Evolutionary conservation across 768 basidiomycete species (phyloP).

Genomic region (Rhodotorula taiwanensis): DNA sequence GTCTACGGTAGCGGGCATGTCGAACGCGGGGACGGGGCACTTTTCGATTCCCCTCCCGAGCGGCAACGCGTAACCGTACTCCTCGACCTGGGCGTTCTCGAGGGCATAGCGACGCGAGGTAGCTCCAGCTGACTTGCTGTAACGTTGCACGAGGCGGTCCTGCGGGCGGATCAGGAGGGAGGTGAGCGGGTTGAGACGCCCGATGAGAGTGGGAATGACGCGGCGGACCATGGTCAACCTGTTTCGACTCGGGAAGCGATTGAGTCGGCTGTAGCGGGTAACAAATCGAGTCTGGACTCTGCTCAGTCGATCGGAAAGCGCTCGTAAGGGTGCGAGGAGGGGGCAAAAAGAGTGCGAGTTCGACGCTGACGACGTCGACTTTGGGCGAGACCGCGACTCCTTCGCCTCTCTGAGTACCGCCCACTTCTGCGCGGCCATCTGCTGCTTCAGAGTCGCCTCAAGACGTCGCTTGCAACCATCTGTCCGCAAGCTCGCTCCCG

Average conservation of each 20-base stretch:
- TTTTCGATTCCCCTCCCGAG: constrained; percentile 34
- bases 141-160: constrained; percentile 33
- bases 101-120: not conserved
- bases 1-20: constrained; percentile 27
- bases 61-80: constrained; percentile 36
- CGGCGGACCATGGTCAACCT: not conserved
- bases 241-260: too few species aligned
- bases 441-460: too few species aligned
- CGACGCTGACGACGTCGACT: too few species aligned
- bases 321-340: too few species aligned
- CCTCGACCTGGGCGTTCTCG: constrained; percentile 6
- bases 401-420: too few species aligned
- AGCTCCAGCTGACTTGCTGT: constrained; percentile 5
- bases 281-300: not conserved
- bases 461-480: too few species aligned
- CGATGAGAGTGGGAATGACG: not conserved
- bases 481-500: too few species aligned
- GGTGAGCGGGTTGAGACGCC: not conserved
- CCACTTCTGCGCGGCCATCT: too few species aligned
- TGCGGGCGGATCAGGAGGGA: not conserved
- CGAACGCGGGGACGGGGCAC: constrained; percentile 33
- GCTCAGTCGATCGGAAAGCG: too few species aligned
- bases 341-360: too few species aligned
- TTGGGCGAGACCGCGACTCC: too few species aligned
- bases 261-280: too few species aligned